Base-by-base conservation (phyloP, 495 filamentous ascomycete species). In the Poronia punctata region DNA sequence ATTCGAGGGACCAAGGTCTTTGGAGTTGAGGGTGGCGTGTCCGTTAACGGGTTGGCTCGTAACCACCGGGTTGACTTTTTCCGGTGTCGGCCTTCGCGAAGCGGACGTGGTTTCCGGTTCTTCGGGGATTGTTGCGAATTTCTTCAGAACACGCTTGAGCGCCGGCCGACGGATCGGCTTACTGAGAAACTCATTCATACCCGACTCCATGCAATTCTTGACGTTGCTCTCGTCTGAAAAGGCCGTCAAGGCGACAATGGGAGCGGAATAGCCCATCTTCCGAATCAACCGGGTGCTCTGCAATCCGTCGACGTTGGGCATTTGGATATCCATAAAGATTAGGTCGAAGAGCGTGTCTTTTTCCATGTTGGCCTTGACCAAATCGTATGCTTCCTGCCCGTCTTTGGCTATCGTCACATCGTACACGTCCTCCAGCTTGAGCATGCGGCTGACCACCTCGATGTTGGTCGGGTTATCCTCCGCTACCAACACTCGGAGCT, bases 381-480 rank as follows among this genome's bases (percentile, higher is more conserved):
- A 71, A 31, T 94, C 87, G 38, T 84, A 82, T 6, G 89, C 89
- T 49, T 95, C 88, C 54, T 90, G 86, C 3, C 89, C 89, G 59
- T 96, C 85, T 53, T 86, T 83, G 23, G 86, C 85, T 30, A 88
- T 76, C 5, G 78, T 84, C 12, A 88, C 80, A 49, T 88, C 87
- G 59, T 75, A 74, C 24, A 71, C 60, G 28, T 72, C 70, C 32
- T 78, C 74, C 1, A 76, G 50, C 49, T 78, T 76, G 7, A 78
- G 50, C 61, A 78, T 66, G 19, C 70, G 53, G 45, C 60, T 75
- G 37, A 95, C 88, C 11, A 96, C 89, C 52, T 95, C 86, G 52
- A 93, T 84, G 54, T 96, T 96, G n/a, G 89, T 87, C 21, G 79
- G 79, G 54, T 96, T 96, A 64, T 96, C 88, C 55, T 96, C 88